A percentile compares a stretch with the other conserved stretches of the same genome.
Evolutionary conservation across 495 filamentous ascomycete genomes (phyloP).

Genomic region (Tetracladium setigerum): DNA sequence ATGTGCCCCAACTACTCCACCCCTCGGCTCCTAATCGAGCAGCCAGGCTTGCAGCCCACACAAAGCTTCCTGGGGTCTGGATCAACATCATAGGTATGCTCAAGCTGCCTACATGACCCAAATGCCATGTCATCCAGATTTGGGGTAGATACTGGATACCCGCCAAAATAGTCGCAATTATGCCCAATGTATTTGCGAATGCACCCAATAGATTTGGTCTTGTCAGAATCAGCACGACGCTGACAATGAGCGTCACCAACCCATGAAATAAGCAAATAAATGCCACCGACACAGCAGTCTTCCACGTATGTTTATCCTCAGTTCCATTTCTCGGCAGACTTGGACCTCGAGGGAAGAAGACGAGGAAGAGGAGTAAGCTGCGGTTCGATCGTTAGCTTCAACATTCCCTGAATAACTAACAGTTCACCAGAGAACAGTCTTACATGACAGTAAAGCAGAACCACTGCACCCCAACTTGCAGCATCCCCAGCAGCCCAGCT

Average conservation of each 20-base stretch:
- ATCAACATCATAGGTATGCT: slow-evolving; percentile 99
- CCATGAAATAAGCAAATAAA: slow-evolving; percentile 64
- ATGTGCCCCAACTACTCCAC: slow-evolving; percentile 94
- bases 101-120: slow-evolving; percentile 78
- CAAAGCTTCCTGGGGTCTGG: slow-evolving; percentile 83
- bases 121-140: slow-evolving; percentile 79
- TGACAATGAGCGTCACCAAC: slow-evolving; percentile 56
- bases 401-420: too few relatives aligned
- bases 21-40: slow-evolving; percentile 70
- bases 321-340: slow-evolving; percentile 39
- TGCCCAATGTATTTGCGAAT: slow-evolving; percentile 81
- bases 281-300: slow-evolving; percentile 66
- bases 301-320: slow-evolving; percentile 52
- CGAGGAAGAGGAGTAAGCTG: slow-evolving; percentile 77
- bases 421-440: too few relatives aligned
- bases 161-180: slow-evolving; percentile 70
- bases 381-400: too few relatives aligned
- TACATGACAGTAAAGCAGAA: slow-evolving; percentile 86
- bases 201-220: slow-evolving; percentile 49
- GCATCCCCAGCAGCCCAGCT: slow-evolving; percentile 76
- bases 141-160: slow-evolving; percentile 91
- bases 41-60: slow-evolving; percentile 82
- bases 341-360: slow-evolving; percentile 67
- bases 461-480: slow-evolving; percentile 88
- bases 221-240: slow-evolving; percentile 50